phyloP scores from a whole-genome alignment of 805 yeast species.

The Yarrowia keelungensis region DNA sequence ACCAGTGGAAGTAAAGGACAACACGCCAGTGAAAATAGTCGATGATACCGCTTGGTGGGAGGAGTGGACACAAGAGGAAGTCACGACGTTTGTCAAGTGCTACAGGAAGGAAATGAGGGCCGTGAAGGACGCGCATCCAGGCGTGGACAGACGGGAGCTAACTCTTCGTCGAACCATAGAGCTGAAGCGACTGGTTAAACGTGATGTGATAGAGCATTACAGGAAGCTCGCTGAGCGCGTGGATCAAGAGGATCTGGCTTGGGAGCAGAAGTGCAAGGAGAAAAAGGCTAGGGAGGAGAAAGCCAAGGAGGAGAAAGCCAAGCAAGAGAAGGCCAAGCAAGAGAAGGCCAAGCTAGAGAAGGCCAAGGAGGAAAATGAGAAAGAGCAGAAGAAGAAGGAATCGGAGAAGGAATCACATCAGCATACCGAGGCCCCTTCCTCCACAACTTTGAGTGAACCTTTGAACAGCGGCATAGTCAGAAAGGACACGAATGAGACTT shows the following conservation, averaged over 20 bases:
- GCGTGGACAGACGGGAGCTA: neutral
- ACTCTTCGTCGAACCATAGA: neutral
- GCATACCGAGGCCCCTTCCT: too few species aligned
- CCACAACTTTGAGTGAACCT: too few species aligned
- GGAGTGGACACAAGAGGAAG: neutral
- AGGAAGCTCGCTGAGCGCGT: neutral
- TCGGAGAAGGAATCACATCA: too few species aligned
- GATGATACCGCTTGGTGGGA: neutral
- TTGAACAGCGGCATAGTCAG: too few species aligned
- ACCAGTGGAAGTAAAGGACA: neutral
- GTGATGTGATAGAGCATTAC: neutral
- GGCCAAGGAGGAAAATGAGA: too few species aligned
- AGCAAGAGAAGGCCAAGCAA: too few species aligned
- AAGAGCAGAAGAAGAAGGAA: too few species aligned
- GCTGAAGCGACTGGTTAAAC: neutral
- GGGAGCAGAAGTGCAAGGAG: too few species aligned
- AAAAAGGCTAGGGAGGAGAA: too few species aligned
- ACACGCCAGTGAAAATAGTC: too few species aligned
- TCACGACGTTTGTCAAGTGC: neutral
- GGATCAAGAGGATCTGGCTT: too few species aligned
- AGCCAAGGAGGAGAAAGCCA: neutral
- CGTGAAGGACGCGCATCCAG: neutral
- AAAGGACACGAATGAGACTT: too few species aligned
- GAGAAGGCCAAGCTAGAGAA: neutral
- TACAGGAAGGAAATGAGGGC: neutral